Percentiles rank a stretch among this genome's conserved stretches.
phyloP scores from a whole-genome alignment of 2,329 filamentous ascomycete species.

The Pseudogymnoascus sp. region DNA sequence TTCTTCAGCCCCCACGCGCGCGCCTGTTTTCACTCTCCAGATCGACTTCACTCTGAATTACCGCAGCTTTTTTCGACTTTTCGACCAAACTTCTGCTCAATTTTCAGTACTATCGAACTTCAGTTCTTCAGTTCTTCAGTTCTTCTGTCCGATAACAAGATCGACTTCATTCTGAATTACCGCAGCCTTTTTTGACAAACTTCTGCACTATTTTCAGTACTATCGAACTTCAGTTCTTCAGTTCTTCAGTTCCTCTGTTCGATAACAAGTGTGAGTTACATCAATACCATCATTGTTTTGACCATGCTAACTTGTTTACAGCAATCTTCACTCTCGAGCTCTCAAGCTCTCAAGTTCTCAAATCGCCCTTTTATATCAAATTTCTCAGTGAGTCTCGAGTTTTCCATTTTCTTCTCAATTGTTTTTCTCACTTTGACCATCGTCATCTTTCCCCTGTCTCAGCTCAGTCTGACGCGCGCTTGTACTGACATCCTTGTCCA shows the following conservation, averaged over 20 bases:
- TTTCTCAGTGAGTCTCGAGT: background rate
- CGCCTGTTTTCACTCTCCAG: background rate
- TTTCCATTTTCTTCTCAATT: background rate
- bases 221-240: background rate
- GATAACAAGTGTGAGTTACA: background rate
- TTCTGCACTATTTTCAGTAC: background rate
- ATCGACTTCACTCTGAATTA: background rate
- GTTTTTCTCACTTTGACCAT: background rate
- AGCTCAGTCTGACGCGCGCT: background rate
- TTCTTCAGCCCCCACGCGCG: background rate
- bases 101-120: background rate
- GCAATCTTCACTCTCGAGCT: background rate
- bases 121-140: background rate
- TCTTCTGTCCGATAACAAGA: background rate
- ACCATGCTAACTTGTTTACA: background rate
- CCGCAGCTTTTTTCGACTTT: background rate
- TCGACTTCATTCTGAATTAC: background rate
- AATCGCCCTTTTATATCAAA: background rate
- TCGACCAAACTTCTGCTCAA: background rate
- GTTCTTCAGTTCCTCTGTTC: background rate
- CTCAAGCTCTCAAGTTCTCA: too few species aligned
- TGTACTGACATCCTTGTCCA: background rate
- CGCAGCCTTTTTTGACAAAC: background rate
- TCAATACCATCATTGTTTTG: background rate
- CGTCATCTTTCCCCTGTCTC: background rate